phyloP scores from a whole-genome alignment of 495 filamentous ascomycete species.

The Penicillium riverlandense region DNA sequence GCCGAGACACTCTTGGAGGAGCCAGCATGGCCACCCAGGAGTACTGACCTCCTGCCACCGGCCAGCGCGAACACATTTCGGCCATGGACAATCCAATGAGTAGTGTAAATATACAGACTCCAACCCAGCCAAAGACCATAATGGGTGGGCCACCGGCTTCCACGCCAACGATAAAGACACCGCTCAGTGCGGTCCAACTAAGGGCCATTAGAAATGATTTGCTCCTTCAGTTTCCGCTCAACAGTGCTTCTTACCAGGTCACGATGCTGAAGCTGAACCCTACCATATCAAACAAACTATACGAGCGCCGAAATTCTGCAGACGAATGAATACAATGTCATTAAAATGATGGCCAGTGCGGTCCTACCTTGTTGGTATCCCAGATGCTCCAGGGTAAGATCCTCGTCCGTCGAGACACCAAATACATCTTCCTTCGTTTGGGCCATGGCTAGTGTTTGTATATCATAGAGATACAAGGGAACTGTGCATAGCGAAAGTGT shows the following conservation, averaged over 20 bases:
- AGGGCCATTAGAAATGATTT: neutral
- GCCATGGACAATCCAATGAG: conserved; percentile 42
- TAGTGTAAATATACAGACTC: conserved; percentile 29
- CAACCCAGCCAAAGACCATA: conserved; percentile 43
- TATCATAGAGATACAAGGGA: too few species aligned
- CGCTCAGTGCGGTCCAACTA: conserved; percentile 39
- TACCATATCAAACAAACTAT: conserved; percentile 41
- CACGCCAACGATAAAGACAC: conserved; percentile 40
- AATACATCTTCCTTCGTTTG: conserved; percentile 11
- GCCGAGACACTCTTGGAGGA: conserved; percentile 26
- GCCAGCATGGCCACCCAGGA: conserved; percentile 41
- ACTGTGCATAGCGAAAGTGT: neutral
- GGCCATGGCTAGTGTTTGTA: too few species aligned
- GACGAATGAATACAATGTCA: too few species aligned
- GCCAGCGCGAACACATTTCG: conserved; percentile 39
- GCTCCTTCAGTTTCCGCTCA: neutral
- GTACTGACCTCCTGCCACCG: conserved; percentile 36
- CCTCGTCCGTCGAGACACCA: conserved; percentile 21
- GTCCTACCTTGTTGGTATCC: conserved; percentile 40
- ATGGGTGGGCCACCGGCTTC: conserved; percentile 39
- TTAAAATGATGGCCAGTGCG: too few species aligned
- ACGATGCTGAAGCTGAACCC: conserved; percentile 44
- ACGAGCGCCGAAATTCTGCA: conserved; percentile 40
- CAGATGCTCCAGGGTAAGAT: conserved; percentile 31
- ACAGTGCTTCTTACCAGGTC: conserved; percentile 17